Evolutionary conservation across 495 filamentous ascomycete species (phyloP).

Genomic region (Antarctomyces pellizariae): DNA sequence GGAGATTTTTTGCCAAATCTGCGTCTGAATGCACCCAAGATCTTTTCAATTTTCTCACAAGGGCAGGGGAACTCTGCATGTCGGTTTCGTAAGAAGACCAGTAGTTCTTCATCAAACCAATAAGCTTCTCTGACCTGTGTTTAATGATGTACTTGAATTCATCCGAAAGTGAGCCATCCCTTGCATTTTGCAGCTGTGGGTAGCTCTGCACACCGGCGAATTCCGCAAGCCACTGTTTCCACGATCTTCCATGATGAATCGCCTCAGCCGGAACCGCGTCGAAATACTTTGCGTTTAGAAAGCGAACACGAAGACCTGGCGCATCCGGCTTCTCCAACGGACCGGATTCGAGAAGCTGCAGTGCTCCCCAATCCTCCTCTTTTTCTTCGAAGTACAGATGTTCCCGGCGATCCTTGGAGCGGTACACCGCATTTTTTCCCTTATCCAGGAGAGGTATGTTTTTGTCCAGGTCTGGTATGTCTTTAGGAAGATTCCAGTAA

Average conservation of each 20-base stretch:
- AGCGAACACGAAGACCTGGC: constrained; percentile 3
- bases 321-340: background rate
- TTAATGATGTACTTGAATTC: constrained; percentile 5
- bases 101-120: constrained; percentile 3
- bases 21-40: too few species aligned
- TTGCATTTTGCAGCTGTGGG: constrained; percentile 4
- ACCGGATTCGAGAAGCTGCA: constrained; percentile 1
- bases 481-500: constrained; percentile 2
- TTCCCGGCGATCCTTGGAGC: constrained; percentile 1
- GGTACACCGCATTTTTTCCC: constrained; percentile 1
- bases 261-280: background rate
- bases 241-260: too few species aligned
- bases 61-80: too few species aligned
- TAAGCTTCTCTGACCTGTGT: constrained; percentile 2
- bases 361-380: constrained; percentile 3
- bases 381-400: constrained; percentile 4
- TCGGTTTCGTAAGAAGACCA: constrained; percentile 6
- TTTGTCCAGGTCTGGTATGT: background rate
- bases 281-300: constrained; percentile 2
- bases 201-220: constrained; percentile 1
- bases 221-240: constrained; percentile 3
- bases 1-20: too few species aligned
- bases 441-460: constrained; percentile 2
- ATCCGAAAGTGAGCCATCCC: constrained; percentile 2
- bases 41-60: too few species aligned